A percentile compares a stretch with the other conserved stretches of the same genome.
These are phyloP conservation scores for Aspergillus latus DNA, from an alignment of 2,329 filamentous ascomycete genomes.

Conservation along the genomic window DNA sequence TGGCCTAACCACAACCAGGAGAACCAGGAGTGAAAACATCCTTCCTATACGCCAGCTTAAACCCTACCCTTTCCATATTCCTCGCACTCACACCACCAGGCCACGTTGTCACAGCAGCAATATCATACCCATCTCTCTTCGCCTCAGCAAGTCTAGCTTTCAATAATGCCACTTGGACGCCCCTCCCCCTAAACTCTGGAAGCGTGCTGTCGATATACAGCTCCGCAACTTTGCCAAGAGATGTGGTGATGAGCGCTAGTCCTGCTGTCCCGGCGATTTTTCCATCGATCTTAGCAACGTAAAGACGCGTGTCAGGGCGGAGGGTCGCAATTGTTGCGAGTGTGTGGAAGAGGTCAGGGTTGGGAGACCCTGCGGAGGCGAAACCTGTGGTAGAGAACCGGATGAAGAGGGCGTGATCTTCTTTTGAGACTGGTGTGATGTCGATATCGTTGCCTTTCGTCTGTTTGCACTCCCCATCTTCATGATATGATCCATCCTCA, in stretches of 20 bases:
- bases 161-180: conserved; percentile 19
- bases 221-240: conserved; percentile 18
- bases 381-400: no score
- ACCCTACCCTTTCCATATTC: conserved; percentile 21
- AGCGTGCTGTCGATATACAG: conserved; percentile 23
- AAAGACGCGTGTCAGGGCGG: conserved; percentile 19
- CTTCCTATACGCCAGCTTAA: conserved; percentile 21
- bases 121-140: conserved; percentile 14
- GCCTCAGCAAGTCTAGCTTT: conserved; percentile 18
- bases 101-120: conserved; percentile 16
- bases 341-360: no score
- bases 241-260: conserved; percentile 19
- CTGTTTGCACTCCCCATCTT: no score
- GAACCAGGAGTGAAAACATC: neutral
- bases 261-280: neutral
- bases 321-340: neutral
- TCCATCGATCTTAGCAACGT: conserved; percentile 15
- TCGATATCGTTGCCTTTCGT: no score
- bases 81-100: conserved; percentile 18
- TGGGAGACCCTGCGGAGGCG: no score
- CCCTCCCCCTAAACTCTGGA: conserved; percentile 17
- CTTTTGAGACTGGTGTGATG: no score
- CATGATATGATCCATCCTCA: no score
- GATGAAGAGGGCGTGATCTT: no score
- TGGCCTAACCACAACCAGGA: no score